phyloP scores from a whole-genome alignment of 768 basidiomycete genomes.

The Tulasnella sp. region DNA sequence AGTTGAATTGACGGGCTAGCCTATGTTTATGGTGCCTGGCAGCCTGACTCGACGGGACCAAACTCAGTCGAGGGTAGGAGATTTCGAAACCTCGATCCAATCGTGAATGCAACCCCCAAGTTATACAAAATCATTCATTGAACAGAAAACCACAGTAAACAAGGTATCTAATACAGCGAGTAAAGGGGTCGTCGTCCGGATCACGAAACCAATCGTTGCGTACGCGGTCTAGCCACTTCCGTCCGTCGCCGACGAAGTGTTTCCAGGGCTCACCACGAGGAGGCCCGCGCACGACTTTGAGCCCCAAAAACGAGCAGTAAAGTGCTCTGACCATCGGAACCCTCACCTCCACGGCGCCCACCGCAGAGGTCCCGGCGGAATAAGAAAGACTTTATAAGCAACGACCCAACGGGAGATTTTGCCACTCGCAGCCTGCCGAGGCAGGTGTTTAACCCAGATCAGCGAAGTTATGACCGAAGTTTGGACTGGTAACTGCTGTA shows the following conservation, averaged over 20 bases:
- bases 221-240: neutral
- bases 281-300: constrained; percentile 2
- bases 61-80: no score
- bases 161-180: no score
- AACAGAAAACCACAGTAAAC: no score
- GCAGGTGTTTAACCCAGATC: neutral
- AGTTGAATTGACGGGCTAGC: no score
- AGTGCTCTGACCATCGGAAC: constrained; percentile 3
- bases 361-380: neutral
- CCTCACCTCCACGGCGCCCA: neutral
- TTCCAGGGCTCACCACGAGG: neutral
- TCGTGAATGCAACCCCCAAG: no score
- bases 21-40: no score
- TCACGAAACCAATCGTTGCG: no score
- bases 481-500: constrained; percentile 6
- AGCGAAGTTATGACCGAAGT: neutral
- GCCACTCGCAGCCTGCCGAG: neutral
- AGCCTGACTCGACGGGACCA: no score
- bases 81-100: no score
- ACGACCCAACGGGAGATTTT: neutral
- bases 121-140: no score
- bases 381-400: neutral
- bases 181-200: no score
- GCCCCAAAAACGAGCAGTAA: neutral
- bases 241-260: neutral